These are phyloP conservation scores for Raffaelea deltoideospora DNA, from an alignment of 2,329 filamentous ascomycete genomes.

Conservation along the genomic window DNA sequence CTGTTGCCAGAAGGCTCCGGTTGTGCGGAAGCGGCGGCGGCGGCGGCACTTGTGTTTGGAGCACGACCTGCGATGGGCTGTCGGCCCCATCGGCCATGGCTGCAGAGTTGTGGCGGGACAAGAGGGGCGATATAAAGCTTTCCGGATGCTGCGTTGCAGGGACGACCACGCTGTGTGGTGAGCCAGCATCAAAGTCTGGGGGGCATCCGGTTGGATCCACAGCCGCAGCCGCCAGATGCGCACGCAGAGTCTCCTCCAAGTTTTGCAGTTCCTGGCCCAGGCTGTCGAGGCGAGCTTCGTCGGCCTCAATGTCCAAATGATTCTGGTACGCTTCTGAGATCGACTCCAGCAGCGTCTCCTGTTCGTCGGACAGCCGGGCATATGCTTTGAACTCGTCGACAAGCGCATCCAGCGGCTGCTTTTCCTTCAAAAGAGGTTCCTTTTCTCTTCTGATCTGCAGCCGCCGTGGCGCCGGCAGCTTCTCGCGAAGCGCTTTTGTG, in stretches of 20 bases:
- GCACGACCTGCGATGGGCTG: conserved; percentile 30
- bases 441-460: conserved; percentile 33
- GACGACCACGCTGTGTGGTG: conserved; percentile 19
- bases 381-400: conserved; percentile 26
- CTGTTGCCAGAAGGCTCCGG: not conserved
- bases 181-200: conserved; percentile 9
- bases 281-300: conserved; percentile 33
- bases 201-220: conserved; percentile 18
- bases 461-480: conserved; percentile 28
- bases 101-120: conserved; percentile 18
- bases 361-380: conserved; percentile 24
- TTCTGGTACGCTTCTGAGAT: conserved; percentile 36
- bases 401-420: conserved; percentile 26
- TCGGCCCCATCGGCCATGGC: too few species aligned
- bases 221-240: conserved; percentile 26
- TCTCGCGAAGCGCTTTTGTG: conserved; percentile 28
- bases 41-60: conserved; percentile 30
- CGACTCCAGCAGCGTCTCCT: conserved; percentile 28
- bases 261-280: conserved; percentile 28
- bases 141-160: conserved; percentile 27
- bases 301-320: conserved; percentile 33
- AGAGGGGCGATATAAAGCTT: conserved; percentile 13
- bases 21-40: not conserved
- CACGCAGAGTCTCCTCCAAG: conserved; percentile 26
- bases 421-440: conserved; percentile 28